Base-by-base conservation (phyloP, 345 rosid genomes). In the Murraya paniculata region DNA sequence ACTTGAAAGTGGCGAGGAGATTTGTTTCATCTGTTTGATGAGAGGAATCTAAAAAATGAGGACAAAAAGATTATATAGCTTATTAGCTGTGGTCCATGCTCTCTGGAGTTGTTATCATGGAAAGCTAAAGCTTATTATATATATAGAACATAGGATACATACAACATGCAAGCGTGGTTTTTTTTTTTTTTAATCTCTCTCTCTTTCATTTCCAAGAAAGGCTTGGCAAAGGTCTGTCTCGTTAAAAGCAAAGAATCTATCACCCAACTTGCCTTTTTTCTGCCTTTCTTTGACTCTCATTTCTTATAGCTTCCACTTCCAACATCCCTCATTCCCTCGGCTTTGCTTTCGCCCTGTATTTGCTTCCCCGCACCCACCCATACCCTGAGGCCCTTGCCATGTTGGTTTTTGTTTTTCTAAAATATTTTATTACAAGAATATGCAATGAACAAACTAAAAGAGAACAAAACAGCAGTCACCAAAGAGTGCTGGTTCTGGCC, bases 151-250 rank as follows among this genome's bases (percentile, higher is more conserved):
- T 79, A 73, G 86, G 80, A 84, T 78, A 45, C 18, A 45, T 64
- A 81, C 72, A 78, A 83, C 70, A 58, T 79, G 77, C 79, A 81
- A 83, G 91, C 90, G 82, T 88, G 16, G 11, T 60, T 64, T 64
- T 30, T 6, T 86, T 91, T 91, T 89, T 89, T 92, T 64, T n/a
- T 27, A 16, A 19, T n/a, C 3, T 80, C 14, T 79, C 77, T 77
- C 83, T 88, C 93, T 92, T 90, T 89, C 95, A 93, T 92, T 95
- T 88, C 98, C 94, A 86, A 91, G 95, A 91, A 91, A 88, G 82
- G 77, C 64, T 72, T 72, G 82, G 80, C 84, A 74, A 82, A 78
- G 82, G 68, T 85, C 79, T 85, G 90, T 87, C 91, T 82, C 87
- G 81, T 90, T 85, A 81, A 86, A 84, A 88, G 94, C 87, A 89